Base-by-base conservation (phyloP, 2,329 filamentous ascomycete species). In the Dactylella cylindrospora region DNA sequence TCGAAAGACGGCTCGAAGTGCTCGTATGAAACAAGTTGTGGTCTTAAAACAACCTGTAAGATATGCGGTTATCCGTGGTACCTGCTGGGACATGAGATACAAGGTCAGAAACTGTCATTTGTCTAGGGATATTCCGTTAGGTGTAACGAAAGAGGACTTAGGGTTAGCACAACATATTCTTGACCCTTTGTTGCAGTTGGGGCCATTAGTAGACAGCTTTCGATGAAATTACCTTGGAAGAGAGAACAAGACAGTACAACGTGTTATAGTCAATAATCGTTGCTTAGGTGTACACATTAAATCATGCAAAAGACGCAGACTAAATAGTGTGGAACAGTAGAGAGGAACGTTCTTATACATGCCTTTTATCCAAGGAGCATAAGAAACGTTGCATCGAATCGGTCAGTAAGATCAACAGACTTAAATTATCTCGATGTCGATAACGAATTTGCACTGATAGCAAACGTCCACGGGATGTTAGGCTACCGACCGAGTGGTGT, bases 61-160 rank as follows among this genome's bases (percentile, higher is more conserved):
- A 35, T 23, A 31, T 55, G 36, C 15, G 25, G 22, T 15, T 44
- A 57, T 13, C 44, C 52, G 41, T 22, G 31, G 6, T 41, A 28
- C 36, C 52, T 49, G 36, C 49, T 35, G 44, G 32, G 44, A 44
- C 28, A 44, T 43, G 2, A 4, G 5, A 35, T 45, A 32, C 26
- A n/a, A n/a, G n/a, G n/a, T n/a, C n/a, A n/a, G n/a, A n/a, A n/a
- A n/a, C n/a, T 1, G 13, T 45, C 19, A 22, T 20, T 20, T 8
- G 15, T 13, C 32, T 33, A 15, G 6, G 26, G 6, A 23, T 20
- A 22, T 7, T 10, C 23, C 15, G 26, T 22, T 13, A n/a, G 17
- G 17, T 5, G n/a, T 12, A 33, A n/a, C 23, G 5, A 35, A 35
- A 35, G 12, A 15, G 31, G 17, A n/a, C 31, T 15, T 19, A 12